A percentile compares a stretch with the other conserved stretches of the same genome.
Evolutionary conservation across 345 rosid species (phyloP).

Genomic region (Citrus mangshanensis): DNA sequence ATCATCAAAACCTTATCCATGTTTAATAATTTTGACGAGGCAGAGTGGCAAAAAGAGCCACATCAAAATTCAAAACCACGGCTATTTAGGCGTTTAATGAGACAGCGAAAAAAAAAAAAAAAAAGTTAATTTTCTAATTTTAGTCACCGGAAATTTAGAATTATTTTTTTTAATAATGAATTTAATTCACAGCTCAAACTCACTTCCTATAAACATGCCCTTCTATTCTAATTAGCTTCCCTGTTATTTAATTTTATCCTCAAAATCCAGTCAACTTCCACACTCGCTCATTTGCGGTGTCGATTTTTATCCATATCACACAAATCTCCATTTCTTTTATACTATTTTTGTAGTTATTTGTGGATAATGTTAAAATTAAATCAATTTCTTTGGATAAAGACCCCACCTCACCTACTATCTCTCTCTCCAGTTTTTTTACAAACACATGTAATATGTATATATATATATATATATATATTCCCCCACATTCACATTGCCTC

Average conservation of each 20-base stretch:
- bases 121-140: not conserved
- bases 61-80: not conserved
- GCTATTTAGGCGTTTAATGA: not conserved
- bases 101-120: not conserved
- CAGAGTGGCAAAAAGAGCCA: not conserved
- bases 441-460: not conserved
- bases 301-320: not conserved
- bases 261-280: not conserved
- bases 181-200: not conserved
- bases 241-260: not conserved
- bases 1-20: not conserved
- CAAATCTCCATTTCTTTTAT: not conserved
- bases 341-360: too few relatives aligned
- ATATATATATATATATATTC: not conserved
- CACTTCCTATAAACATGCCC: not conserved
- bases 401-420: conserved; percentile 14
- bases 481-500: not conserved
- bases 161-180: not conserved
- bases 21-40: not conserved
- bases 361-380: conserved; percentile 28
- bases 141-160: not conserved
- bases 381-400: not conserved
- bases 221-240: not conserved
- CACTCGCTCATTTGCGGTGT: not conserved
- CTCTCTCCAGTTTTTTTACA: too few relatives aligned